Percentiles rank a stretch among this genome's conserved stretches.
Evolutionary conservation across 345 rosid genomes (phyloP).

Genomic region (Tarenaya hassleriana): DNA sequence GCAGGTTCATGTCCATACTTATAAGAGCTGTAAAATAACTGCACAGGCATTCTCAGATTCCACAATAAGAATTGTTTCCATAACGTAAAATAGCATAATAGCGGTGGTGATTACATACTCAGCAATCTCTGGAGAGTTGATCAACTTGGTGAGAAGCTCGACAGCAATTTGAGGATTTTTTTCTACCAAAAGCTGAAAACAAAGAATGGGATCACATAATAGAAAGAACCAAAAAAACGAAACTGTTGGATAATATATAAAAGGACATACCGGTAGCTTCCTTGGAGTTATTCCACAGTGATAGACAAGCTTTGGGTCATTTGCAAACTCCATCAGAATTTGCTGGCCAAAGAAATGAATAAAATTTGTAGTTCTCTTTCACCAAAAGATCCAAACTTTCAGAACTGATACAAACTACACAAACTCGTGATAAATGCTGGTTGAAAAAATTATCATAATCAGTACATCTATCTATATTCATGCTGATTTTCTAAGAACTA

Average conservation of each 20-base stretch:
- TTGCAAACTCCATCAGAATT: constrained; percentile 63
- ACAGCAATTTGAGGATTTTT: constrained; percentile 92
- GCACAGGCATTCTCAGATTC: constrained; percentile 30
- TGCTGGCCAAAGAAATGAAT: constrained; percentile 43
- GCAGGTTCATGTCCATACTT: constrained; percentile 96
- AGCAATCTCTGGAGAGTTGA: constrained; percentile 72
- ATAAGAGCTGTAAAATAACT: constrained; percentile 88
- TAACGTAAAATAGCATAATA: constrained; percentile 5
- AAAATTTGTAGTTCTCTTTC: constrained; percentile 14
- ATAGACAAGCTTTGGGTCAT: constrained; percentile 85
- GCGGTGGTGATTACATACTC: constrained; percentile 53
- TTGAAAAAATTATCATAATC: constrained; percentile 12
- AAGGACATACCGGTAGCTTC: constrained; percentile 74
- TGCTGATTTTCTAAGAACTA: constrained; percentile 2
- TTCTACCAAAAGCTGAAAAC: constrained; percentile 83
- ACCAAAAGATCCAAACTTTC: constrained; percentile 15
- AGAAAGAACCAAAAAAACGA: constrained; percentile 14
- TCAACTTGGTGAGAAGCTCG: constrained; percentile 85
- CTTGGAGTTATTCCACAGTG: constrained; percentile 92
- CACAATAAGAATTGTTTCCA: background rate
- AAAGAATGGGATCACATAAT: constrained; percentile 23
- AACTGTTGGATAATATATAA: constrained; percentile 8
- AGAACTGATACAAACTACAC: background rate
- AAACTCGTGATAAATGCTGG: no score
- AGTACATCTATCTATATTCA: constrained; percentile 3